Base-by-base conservation (phyloP, 768 basidiomycete genomes). In the Termitomyces sp. region DNA sequence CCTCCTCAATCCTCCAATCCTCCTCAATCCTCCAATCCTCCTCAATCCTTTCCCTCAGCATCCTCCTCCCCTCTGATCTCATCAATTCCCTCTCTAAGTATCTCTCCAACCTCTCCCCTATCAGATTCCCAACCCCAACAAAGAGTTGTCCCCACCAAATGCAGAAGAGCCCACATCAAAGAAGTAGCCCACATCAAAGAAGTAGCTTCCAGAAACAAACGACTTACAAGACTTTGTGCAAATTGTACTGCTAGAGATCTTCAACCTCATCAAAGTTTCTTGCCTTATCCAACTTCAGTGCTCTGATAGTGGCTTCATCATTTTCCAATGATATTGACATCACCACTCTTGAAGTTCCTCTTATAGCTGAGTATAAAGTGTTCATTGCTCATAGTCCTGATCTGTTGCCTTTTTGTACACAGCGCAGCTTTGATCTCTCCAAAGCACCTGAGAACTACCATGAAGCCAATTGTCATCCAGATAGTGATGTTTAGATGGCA, bases 401-500 rank as follows among this genome's bases (percentile, higher is more conserved):
- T 11, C 45, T 45, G 0, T 22, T 47, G 4, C 44, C 23, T 5
- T 53, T 39, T 9, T 13, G 33, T 12, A 31, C 23, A 20, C 16
- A 15, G 15, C 44, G n/a, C 1, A 1, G 23, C 0, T 41, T 20
- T n/a, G 27, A 53, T 36, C 55, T 65, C 0, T 20, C 50, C 0
- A 63, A 63, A 4, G 33, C 62, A 4, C 68, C 68, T 9, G 38
- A 51, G 0, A 61, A 56, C 0, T 64, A 53, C 40, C n/a, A 45
- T 0, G 64, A 68, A 39, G 66, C 65, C 1, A 42, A 59, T 11
- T 32, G 38, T 5, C 56, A 59, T 0, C 56, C 58, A 0, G 66
- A 72, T 46, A 16, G 13, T 1, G 38, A 43, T 18, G 32, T 56
- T 1, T 74, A 69, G 69, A 13, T 44, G 0, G 64, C 50, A 0